These are phyloP conservation scores for Fraxinus paxiana DNA, from an alignment of 305 asterid genomes.

Conservation along the genomic window DNA sequence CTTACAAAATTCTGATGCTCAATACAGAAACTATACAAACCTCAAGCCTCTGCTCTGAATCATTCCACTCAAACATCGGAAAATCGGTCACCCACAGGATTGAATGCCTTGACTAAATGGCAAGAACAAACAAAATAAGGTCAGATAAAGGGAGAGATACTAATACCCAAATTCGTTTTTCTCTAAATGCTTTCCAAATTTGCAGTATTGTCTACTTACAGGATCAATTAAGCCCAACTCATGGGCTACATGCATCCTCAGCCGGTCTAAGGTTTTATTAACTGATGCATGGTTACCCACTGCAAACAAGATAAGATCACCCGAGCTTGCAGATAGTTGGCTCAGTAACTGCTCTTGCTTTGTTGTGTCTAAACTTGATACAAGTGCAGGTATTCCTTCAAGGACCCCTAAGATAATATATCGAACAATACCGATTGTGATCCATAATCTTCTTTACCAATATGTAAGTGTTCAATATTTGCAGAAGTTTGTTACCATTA, in stretches of 20 bases:
- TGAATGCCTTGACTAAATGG: constrained; percentile 69
- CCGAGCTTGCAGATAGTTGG: constrained; percentile 59
- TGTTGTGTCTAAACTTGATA: constrained; percentile 53
- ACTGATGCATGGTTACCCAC: constrained; percentile 70
- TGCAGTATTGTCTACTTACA: constrained; percentile 41
- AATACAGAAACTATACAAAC: constrained; percentile 40
- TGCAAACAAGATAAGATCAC: constrained; percentile 89
- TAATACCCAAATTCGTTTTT: not conserved
- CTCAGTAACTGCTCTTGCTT: constrained; percentile 52
- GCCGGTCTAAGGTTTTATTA: constrained; percentile 69
- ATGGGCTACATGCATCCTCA: constrained; percentile 65
- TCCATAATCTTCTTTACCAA: constrained; percentile 2
- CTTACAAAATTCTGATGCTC: not conserved
- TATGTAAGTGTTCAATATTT: not conserved
- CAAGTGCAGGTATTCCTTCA: constrained; percentile 86
- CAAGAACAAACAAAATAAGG: constrained; percentile 12
- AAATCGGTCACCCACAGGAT: constrained; percentile 96
- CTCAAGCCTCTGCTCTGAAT: constrained; percentile 85
- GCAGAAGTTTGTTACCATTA: constrained; percentile 49
- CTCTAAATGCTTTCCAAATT: not conserved
- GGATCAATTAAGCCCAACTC: constrained; percentile 74
- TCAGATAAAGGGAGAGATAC: constrained; percentile 23
- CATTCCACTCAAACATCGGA: constrained; percentile 99
- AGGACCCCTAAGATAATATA: constrained; percentile 51
- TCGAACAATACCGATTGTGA: constrained; percentile 2